A percentile compares a stretch with the other conserved stretches of the same genome.
phyloP scores from a whole-genome alignment of 257 asterid species.

The Agastache rugosa region DNA sequence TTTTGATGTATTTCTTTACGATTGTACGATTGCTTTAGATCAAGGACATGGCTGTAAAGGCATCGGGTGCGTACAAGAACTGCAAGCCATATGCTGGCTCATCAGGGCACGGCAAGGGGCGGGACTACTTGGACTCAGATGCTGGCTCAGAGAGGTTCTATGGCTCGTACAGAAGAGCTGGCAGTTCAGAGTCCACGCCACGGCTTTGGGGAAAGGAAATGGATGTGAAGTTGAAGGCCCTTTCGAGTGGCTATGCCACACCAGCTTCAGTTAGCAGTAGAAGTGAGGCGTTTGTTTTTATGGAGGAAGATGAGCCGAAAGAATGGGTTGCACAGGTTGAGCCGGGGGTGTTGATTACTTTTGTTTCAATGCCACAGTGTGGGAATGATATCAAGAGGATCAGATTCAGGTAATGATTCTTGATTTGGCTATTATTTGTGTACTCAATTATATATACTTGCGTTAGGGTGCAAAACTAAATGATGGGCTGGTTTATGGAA shows the following conservation, averaged over 20 bases:
- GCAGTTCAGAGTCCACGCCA: conserved; percentile 61
- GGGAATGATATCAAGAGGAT: conserved; percentile 94
- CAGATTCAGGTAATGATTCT: conserved; percentile 71
- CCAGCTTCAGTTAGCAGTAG: conserved; percentile 88
- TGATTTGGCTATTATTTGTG: background rate
- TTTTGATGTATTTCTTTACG: background rate
- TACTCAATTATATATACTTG: background rate
- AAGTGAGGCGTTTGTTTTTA: conserved; percentile 64
- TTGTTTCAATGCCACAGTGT: conserved; percentile 71
- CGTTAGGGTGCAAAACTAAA: conserved; percentile 1
- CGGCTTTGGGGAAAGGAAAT: conserved; percentile 64
- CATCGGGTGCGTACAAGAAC: conserved; percentile 86
- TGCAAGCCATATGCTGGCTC: conserved; percentile 91
- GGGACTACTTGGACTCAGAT: conserved; percentile 61
- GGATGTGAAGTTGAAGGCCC: conserved; percentile 68
- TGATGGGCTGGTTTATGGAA: conserved; percentile 13
- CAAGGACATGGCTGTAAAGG: conserved; percentile 91
- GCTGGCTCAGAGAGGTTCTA: conserved; percentile 65
- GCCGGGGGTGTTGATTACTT: conserved; percentile 92
- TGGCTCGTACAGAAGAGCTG: conserved; percentile 74
- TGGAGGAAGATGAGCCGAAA: conserved; percentile 83
- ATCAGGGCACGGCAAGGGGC: conserved; percentile 40
- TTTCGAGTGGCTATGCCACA: conserved; percentile 86
- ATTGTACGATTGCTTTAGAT: conserved; percentile 49
- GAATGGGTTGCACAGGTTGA: conserved; percentile 99